phyloP scores from a whole-genome alignment of 805 yeast genomes.

The Metschnikowia arizonensis region DNA sequence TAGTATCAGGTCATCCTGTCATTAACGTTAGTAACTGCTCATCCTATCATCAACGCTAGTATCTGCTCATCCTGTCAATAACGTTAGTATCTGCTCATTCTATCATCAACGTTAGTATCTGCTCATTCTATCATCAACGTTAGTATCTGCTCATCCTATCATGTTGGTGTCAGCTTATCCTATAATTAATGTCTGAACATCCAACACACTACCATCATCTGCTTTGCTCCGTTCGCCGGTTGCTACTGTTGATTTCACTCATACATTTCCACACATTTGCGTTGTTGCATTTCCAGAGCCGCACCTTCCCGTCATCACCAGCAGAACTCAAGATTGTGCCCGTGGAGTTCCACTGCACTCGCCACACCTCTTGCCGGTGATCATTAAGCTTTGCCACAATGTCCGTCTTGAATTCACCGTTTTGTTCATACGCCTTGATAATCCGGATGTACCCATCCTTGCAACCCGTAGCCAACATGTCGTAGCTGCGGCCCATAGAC shows the following conservation, averaged over 20 bases:
- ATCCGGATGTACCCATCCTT: slow-evolving; percentile 91
- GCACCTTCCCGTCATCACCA: slow-evolving; percentile 90
- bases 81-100: no score
- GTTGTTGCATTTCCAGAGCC: slow-evolving; percentile 89
- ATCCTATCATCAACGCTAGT: no score
- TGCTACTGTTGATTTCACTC: slow-evolving; percentile 52
- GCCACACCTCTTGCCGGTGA: slow-evolving; percentile 90
- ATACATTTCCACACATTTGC: slow-evolving; percentile 85
- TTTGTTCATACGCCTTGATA: slow-evolving; percentile 60
- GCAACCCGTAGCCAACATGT: slow-evolving; percentile 90
- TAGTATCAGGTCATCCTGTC: no score
- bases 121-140: no score
- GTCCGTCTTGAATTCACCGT: slow-evolving; percentile 44
- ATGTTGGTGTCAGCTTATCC: no score
- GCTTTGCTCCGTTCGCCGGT: slow-evolving; percentile 15
- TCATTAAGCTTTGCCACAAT: slow-evolving; percentile 65
- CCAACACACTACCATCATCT: no score
- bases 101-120: no score
- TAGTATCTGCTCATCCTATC: no score
- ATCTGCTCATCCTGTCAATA: no score
- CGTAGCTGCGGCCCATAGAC: slow-evolving; percentile 85
- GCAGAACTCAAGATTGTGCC: slow-evolving; percentile 91
- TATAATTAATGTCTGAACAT: no score
- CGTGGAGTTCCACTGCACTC: slow-evolving; percentile 90
- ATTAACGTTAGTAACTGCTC: no score